These are phyloP conservation scores for Hypoxylon sp. DNA, from an alignment of 2,329 filamentous ascomycete genomes.

Conservation along the genomic window DNA sequence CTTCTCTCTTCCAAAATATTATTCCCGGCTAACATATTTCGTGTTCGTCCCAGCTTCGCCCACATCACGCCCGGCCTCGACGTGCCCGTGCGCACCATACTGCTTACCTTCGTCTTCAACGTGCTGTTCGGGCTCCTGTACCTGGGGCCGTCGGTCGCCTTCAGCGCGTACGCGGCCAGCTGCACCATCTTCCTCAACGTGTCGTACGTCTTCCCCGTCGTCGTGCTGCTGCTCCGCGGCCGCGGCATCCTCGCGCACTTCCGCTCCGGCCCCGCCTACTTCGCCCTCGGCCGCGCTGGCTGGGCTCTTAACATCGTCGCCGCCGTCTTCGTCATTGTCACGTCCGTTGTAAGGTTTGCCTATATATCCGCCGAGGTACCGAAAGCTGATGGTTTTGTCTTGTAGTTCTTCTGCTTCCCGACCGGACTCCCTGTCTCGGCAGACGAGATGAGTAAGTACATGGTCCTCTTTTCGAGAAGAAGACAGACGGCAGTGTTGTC, in stretches of 20 bases:
- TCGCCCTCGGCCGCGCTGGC: conserved; percentile 45
- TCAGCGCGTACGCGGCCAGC: conserved; percentile 55
- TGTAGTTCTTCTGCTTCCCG: conserved; percentile 47
- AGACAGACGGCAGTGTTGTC: not conserved
- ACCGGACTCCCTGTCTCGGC: conserved; percentile 41
- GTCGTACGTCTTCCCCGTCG: conserved; percentile 54
- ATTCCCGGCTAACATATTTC: not conserved
- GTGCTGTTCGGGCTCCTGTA: conserved; percentile 56
- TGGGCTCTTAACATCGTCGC: conserved; percentile 46
- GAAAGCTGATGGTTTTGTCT: not conserved
- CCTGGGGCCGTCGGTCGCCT: conserved; percentile 55
- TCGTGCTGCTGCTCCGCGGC: conserved; percentile 49
- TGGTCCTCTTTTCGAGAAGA: not conserved
- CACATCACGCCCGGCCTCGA: conserved; percentile 50
- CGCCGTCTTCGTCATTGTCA: conserved; percentile 50
- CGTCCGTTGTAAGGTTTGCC: conserved; percentile 46
- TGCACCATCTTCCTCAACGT: conserved; percentile 57
- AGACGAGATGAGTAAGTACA: conserved; percentile 44
- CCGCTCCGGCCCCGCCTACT: conserved; percentile 39
- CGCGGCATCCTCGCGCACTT: conserved; percentile 44
- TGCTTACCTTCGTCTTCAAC: conserved; percentile 53
- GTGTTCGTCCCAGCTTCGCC: conserved; percentile 40
- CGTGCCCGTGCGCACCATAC: conserved; percentile 53
- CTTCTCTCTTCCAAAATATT: not conserved
- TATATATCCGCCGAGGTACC: not conserved